Evolutionary conservation across 371 early-diverging fungal species (phyloP).

Genomic region (Lichtheimia ornata): DNA sequence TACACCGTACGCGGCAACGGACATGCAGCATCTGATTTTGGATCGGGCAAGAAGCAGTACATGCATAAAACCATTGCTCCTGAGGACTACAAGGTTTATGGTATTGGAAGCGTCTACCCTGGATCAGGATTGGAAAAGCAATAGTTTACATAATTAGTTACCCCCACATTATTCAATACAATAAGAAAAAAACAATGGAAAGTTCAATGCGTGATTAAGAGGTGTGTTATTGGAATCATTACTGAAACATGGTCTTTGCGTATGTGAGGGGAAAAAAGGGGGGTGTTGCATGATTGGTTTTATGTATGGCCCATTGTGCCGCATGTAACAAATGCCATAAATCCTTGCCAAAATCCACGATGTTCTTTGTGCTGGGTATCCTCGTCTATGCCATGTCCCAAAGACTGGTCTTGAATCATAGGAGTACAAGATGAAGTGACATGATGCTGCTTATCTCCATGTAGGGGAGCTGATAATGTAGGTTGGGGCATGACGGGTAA

Average conservation of each 20-base stretch:
- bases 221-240: too few species aligned
- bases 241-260: too few species aligned
- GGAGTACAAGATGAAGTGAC: constrained; percentile 7
- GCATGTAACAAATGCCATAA: constrained; percentile 23
- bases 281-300: not conserved
- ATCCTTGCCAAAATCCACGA: constrained; percentile 23
- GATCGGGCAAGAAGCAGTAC: constrained; percentile 73
- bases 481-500: constrained; percentile 2
- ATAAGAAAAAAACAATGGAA: too few species aligned
- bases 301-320: constrained; percentile 12
- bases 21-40: constrained; percentile 80
- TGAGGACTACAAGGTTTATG: constrained; percentile 32
- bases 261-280: too few species aligned
- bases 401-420: constrained; percentile 8
- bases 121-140: too few species aligned
- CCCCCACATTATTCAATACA: too few species aligned
- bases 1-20: constrained; percentile 91
- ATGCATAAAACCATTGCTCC: constrained; percentile 62
- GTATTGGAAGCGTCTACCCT: too few species aligned
- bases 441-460: constrained; percentile 1
- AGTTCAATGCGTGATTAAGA: too few species aligned
- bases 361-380: constrained; percentile 7
- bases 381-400: not conserved
- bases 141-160: too few species aligned
- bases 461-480: not conserved